Conservation (phyloP, 139 green algal species). For the Edaphochlamys debaryana region DNA sequence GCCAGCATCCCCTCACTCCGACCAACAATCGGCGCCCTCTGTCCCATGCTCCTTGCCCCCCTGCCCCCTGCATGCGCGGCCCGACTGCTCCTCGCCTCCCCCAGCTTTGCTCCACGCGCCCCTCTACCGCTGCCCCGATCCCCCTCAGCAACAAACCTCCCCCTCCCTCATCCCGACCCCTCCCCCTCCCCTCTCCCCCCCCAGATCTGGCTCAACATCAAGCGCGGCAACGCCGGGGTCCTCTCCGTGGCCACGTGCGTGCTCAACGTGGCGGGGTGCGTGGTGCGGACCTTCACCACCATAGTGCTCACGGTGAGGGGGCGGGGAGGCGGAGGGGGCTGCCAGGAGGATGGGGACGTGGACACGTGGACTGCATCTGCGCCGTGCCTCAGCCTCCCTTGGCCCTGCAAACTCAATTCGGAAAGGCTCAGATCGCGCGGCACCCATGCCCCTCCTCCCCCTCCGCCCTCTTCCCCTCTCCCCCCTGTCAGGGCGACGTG, state of each 20-base stretch:
- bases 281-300: constrained; percentile 79
- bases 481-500: neutral
- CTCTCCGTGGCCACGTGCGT: constrained; percentile 70
- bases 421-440: neutral
- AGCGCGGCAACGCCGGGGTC: constrained; percentile 78
- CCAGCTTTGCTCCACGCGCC: no score
- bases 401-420: neutral
- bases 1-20: no score
- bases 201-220: constrained; percentile 84
- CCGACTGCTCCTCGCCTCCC: no score
- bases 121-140: no score
- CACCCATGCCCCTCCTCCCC: neutral
- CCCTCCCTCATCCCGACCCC: no score
- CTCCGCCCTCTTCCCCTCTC: neutral
- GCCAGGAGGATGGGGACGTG: neutral
- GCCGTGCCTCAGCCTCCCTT: neutral
- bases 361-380: neutral
- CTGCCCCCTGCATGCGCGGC: no score
- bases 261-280: constrained; percentile 80
- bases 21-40: no score
- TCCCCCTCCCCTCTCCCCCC: no score
- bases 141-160: no score
- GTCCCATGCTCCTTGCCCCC: no score
- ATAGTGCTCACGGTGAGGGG: constrained; percentile 68
- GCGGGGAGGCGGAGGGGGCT: neutral